Conservation (phyloP, 2,329 filamentous ascomycete species). For the Lasiodiplodia sp. region DNA sequence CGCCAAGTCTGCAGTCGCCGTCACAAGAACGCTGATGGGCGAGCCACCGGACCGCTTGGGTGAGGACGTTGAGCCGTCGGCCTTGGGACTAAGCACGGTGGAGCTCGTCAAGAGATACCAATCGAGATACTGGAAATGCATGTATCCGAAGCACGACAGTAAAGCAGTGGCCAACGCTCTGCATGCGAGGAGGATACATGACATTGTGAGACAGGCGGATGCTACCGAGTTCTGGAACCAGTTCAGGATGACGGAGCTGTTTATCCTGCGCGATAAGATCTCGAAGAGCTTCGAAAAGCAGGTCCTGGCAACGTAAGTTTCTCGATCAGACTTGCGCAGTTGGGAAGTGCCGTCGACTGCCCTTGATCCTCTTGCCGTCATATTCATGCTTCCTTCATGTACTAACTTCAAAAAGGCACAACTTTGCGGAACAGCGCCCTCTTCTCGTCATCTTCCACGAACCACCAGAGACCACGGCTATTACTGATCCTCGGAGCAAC, state of each 20-base stretch:
- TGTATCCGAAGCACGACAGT: slow-evolving; percentile 69
- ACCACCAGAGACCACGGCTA: slow-evolving; percentile 62
- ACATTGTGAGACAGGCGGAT: slow-evolving; percentile 81
- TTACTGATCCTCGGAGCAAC: slow-evolving; percentile 63
- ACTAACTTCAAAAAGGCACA: slow-evolving; percentile 55
- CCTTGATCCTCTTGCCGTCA: neutral
- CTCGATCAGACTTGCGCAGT: slow-evolving; percentile 29
- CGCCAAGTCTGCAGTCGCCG: slow-evolving; percentile 88
- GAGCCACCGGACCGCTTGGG: slow-evolving; percentile 75
- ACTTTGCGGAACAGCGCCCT: slow-evolving; percentile 70
- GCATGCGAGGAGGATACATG: slow-evolving; percentile 72
- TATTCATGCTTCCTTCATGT: neutral
- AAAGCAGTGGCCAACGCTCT: slow-evolving; percentile 38
- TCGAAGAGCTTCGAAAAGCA: slow-evolving; percentile 85
- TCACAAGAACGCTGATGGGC: slow-evolving; percentile 92
- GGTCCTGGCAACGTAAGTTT: slow-evolving; percentile 74
- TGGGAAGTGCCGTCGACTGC: neutral
- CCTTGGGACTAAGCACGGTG: slow-evolving; percentile 52
- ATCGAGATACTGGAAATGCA: slow-evolving; percentile 82
- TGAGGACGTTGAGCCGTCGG: slow-evolving; percentile 53
- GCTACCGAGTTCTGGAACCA: slow-evolving; percentile 73
- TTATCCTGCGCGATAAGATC: slow-evolving; percentile 76
- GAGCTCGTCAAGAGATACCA: slow-evolving; percentile 66
- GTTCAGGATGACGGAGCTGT: slow-evolving; percentile 79
- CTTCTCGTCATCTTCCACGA: slow-evolving; percentile 91